phyloP scores from a whole-genome alignment of 257 asterid genomes.

The Gentiana dahurica region DNA sequence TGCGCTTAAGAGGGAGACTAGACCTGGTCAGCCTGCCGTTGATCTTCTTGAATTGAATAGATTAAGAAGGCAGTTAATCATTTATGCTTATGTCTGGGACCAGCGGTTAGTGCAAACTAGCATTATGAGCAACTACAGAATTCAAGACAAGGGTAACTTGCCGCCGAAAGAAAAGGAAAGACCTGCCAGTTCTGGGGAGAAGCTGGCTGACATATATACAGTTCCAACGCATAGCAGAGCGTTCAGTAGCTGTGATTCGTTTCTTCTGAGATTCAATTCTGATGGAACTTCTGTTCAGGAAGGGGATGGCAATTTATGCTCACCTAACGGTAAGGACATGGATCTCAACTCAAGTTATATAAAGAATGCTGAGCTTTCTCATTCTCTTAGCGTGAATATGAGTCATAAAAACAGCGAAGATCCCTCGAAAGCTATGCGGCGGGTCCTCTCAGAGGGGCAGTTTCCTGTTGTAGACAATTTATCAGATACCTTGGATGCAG shows the following conservation, averaged over 20 bases:
- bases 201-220: slow-evolving; percentile 25
- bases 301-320: slow-evolving; percentile 19
- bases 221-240: slow-evolving; percentile 42
- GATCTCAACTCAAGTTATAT: slow-evolving; percentile 20
- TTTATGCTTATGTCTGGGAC: slow-evolving; percentile 24
- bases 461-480: slow-evolving; percentile 34
- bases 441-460: slow-evolving; percentile 56
- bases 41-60: slow-evolving; percentile 23
- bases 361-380: slow-evolving; percentile 18
- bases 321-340: slow-evolving; percentile 24
- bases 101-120: slow-evolving; percentile 17
- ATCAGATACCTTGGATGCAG: slow-evolving; percentile 48
- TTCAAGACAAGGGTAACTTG: slow-evolving; percentile 10
- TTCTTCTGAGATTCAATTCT: slow-evolving; percentile 38
- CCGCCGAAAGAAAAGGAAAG: slow-evolving; percentile 19
- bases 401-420: slow-evolving; percentile 21
- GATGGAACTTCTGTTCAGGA: slow-evolving; percentile 21
- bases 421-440: slow-evolving; percentile 33
- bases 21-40: slow-evolving; percentile 21
- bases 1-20: slow-evolving; percentile 12
- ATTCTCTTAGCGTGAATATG: slow-evolving; percentile 23
- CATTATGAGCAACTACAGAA: slow-evolving; percentile 4
- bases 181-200: slow-evolving; percentile 31
- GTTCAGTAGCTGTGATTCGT: slow-evolving; percentile 57
- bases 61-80: slow-evolving; percentile 16